Base-by-base conservation (phyloP, 2,329 filamentous ascomycete genomes). In the Sclerotinia spermophila region DNA sequence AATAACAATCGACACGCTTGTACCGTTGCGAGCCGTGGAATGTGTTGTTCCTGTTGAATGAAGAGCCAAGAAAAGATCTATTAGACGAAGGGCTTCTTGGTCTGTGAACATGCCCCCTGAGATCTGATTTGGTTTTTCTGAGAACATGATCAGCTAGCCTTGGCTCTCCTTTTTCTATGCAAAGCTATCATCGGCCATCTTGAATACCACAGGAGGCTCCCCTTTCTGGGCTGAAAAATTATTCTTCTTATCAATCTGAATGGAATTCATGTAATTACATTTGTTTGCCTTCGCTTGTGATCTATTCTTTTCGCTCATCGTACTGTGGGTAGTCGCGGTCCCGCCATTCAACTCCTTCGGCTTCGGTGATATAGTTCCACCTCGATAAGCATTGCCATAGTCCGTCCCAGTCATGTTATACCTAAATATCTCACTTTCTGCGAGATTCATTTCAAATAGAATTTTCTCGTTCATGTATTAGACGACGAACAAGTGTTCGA, bases 381-480 rank as follows among this genome's bases (percentile, higher is more conserved):
- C 81, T 84, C 38, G 84, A 87, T 76, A 82, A 81, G 60, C 80
- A 85, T 82, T 7, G 82, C 84, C 0, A 84, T 84, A 6, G 82
- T 83, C 5, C 81, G 83, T 27, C 79, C 84, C 48, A 81, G 84
- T 33, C 82, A 82, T 24, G 78, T 86, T 11, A 75, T 82, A 15
- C 82, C 82, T 13, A 77, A 80, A 8, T 85, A 83, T 75, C 89
- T 95, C 78, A 93, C 86, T 27, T 90, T 96, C 72, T 85, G 97
- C 0, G 86, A 97, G 2, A 93, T 93, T 35, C 97, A 94, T 82
- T 97, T 92, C 83, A 95, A 92, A 72, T 88, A 91, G 1, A 93
- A 97, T 78, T 89, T 91, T 0, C 85, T 97, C 0, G 92, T 97
- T 0, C 81, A 84, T 1, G 80, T 84, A 53, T 82, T 96, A 10